These are phyloP conservation scores for Biscutella laevigata DNA, from an alignment of 441 rosid genomes.

Conservation along the genomic window DNA sequence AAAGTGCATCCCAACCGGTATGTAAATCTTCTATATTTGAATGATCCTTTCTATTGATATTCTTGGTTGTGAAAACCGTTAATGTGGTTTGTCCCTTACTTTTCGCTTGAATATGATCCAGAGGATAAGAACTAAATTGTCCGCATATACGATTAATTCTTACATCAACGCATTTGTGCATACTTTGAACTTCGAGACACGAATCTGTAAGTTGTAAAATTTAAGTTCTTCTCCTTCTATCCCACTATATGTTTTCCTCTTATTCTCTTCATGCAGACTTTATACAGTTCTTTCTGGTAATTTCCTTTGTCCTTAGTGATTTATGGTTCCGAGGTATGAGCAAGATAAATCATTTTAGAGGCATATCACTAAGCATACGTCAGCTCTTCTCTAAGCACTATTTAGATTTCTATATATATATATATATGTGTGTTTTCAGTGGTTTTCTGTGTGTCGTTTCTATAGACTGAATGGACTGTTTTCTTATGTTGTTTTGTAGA, in stretches of 20 bases:
- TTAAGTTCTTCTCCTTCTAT: slow-evolving; percentile 7
- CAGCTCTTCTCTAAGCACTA: slow-evolving; percentile 97
- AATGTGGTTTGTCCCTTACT: slow-evolving; percentile 16
- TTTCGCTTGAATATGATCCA: slow-evolving; percentile 69
- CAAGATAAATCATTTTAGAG: slow-evolving; percentile 95
- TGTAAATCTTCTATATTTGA: slow-evolving; percentile 13
- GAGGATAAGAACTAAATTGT: slow-evolving; percentile 99
- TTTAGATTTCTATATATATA: too few species aligned
- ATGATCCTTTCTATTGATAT: slow-evolving; percentile 10
- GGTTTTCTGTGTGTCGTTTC: background rate
- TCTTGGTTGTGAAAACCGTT: background rate
- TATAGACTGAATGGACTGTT: slow-evolving; percentile 6
- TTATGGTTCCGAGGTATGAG: slow-evolving; percentile 64
- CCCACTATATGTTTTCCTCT: slow-evolving; percentile 10
- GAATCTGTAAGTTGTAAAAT: slow-evolving; percentile 67
- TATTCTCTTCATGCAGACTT: slow-evolving; percentile 3
- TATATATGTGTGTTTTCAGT: too few species aligned
- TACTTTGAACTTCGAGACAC: slow-evolving; percentile 94
- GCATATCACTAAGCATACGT: slow-evolving; percentile 90
- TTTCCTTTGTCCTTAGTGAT: slow-evolving; percentile 6
- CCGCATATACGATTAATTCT: slow-evolving; percentile 92
- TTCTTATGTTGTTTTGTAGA: slow-evolving; percentile 37
- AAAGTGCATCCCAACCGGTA: too few species aligned
- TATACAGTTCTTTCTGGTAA: slow-evolving; percentile 14
- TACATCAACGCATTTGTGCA: slow-evolving; percentile 87